These are phyloP conservation scores for Trichothecium sympodiale DNA, from an alignment of 2,329 filamentous ascomycete genomes.

Conservation along the genomic window DNA sequence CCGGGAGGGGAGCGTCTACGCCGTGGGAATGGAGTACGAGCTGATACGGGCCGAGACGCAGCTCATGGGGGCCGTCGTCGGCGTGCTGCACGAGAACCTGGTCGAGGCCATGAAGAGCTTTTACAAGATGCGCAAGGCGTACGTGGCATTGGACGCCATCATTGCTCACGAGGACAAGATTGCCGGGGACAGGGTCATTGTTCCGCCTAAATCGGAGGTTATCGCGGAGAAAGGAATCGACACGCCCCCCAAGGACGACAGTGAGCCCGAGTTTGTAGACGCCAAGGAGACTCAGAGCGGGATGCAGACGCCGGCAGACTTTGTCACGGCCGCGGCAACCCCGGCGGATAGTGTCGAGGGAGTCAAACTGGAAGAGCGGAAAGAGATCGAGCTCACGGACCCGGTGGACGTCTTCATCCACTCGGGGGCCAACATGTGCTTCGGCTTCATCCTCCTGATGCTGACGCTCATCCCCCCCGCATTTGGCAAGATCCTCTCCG, in stretches of 20 bases:
- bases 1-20: conserved; percentile 45
- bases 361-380: conserved; percentile 10
- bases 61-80: conserved; percentile 80
- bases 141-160: conserved; percentile 68
- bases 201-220: conserved; percentile 15
- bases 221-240: not conserved
- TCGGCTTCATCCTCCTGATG: conserved; percentile 72
- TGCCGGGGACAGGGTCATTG: conserved; percentile 9
- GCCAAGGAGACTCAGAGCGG: conserved; percentile 36
- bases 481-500: conserved; percentile 74
- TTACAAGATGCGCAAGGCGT: conserved; percentile 85
- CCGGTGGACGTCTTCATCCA: conserved; percentile 82
- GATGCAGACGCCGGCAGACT: conserved; percentile 27
- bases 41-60: conserved; percentile 77
- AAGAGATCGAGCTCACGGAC: conserved; percentile 26
- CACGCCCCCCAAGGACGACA: conserved; percentile 4
- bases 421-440: conserved; percentile 80
- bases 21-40: conserved; percentile 75
- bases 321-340: not conserved
- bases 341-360: conserved; percentile 1
- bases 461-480: conserved; percentile 90
- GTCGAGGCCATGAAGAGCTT: conserved; percentile 88
- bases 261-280: conserved; percentile 36
- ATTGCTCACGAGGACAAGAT: conserved; percentile 58
- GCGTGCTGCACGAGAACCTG: conserved; percentile 82